Evolutionary conservation across 176 grass and related monocot species (phyloP), one percentile per base, ranked within the genome.

Genomic region (Triticum timopheevii): DNA sequence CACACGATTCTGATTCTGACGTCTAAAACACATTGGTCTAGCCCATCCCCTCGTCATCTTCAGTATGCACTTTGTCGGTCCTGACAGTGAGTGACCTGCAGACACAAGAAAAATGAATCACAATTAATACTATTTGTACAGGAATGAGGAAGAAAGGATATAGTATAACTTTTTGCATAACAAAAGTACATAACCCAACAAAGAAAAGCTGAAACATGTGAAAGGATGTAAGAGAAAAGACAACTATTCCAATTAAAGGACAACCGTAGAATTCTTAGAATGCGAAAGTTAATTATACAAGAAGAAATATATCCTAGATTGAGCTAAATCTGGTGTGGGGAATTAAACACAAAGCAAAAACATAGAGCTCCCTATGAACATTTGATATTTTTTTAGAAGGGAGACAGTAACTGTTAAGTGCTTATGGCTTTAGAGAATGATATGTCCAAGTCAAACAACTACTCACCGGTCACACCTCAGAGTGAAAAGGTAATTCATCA

Each of bases 331-430:
- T 77, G 34, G 19, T 74, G 19, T 72, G 25, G 23, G 75, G 78
- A 84, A 59, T 22, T 78, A 61, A 61, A 73, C 42, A 6, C 19
- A 12, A 15, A 74, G 33, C 7, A 39, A 81, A 89, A 81, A 28
- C 16, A 80, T 2, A 38, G 44, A 62, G 61, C 77, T 78, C 12
- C 67, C 62, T 38, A 28, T 38, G 31, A 68, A 1, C 27, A 88
- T 39, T 22, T 72, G 69, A 74, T 8, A 74, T 13, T 24, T 66
- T 10, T 84, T 85, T 34, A 33, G 35, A 19, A 73, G 16, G 2
- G 20, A 36, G 40, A 65, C 20, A 52, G 49, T 63, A 56, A 87
- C 17, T 20, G 5, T 20, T 73, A 25, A 19, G 65, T 73, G 12
- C 35, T 81, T 10, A 86, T 25, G 42, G 80, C 11, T 73, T 61